Conservation (phyloP, 768 basidiomycete species). For the Holtermanniella nyarrowii region DNA sequence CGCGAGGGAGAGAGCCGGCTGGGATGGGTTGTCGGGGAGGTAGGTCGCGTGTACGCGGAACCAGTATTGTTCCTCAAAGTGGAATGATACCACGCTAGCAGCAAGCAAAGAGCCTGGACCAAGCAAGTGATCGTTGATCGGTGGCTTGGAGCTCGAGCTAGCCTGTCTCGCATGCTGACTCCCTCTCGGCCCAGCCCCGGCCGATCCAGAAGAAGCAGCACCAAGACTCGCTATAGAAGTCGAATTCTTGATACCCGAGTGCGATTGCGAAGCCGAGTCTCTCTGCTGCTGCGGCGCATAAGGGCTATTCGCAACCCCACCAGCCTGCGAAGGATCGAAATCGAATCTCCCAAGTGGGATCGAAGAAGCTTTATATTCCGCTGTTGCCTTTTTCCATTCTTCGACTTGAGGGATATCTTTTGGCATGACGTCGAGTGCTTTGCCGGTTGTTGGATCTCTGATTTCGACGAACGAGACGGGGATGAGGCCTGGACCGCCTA, state of each 20-base stretch:
- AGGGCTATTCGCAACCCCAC: slow-evolving; percentile 22
- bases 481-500: slow-evolving; percentile 92
- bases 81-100: slow-evolving; percentile 90
- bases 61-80: slow-evolving; percentile 94
- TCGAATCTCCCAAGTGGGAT: slow-evolving; percentile 92
- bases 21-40: slow-evolving; percentile 59
- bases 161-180: neutral
- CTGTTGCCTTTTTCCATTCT: slow-evolving; percentile 94
- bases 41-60: slow-evolving; percentile 85
- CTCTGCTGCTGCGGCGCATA: slow-evolving; percentile 19
- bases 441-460: slow-evolving; percentile 78
- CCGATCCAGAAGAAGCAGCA: neutral
- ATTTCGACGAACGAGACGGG: slow-evolving; percentile 96
- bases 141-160: neutral
- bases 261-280: neutral
- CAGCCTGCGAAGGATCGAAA: slow-evolving; percentile 41
- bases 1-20: slow-evolving; percentile 53
- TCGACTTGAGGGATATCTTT: slow-evolving; percentile 92
- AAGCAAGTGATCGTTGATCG: slow-evolving; percentile 18
- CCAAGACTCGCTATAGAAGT: neutral
- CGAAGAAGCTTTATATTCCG: slow-evolving; percentile 89
- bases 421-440: slow-evolving; percentile 49
- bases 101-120: slow-evolving; percentile 63
- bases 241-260: too few species aligned
- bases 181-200: too few species aligned